Evolutionary conservation across 352 stramenopile genomes (phyloP).

Genomic region (Phytophthora agathidicida): DNA sequence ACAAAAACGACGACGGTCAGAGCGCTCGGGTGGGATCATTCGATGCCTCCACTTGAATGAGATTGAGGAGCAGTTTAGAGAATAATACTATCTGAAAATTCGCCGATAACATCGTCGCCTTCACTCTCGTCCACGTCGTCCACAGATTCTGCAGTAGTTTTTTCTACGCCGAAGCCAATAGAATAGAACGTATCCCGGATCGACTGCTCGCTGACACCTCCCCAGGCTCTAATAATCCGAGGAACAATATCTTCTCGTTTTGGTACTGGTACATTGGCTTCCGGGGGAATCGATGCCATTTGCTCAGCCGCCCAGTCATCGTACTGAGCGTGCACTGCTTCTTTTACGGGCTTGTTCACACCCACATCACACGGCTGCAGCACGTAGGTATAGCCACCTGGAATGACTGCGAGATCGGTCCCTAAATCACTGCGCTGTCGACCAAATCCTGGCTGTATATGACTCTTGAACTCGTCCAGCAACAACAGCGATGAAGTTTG

Average conservation of each 20-base stretch:
- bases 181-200: background rate
- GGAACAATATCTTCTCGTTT: slow-evolving; percentile 3
- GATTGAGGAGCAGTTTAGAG: slow-evolving; percentile 7
- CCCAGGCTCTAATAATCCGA: background rate
- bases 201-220: background rate
- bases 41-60: background rate
- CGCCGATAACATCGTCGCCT: background rate
- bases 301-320: background rate
- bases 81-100: slow-evolving; percentile 3
- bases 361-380: slow-evolving; percentile 7
- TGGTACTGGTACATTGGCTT: slow-evolving; percentile 1
- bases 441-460: slow-evolving; percentile 3
- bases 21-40: background rate
- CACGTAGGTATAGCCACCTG: slow-evolving; percentile 6
- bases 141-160: background rate
- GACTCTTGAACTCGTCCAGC: slow-evolving; percentile 12
- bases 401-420: background rate
- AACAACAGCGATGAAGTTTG: background rate
- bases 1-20: background rate
- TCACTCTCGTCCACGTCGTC: background rate
- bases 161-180: slow-evolving; percentile 1
- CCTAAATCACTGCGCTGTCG: background rate
- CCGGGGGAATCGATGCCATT: background rate
- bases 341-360: slow-evolving; percentile 5
- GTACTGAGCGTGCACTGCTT: background rate